Percentiles rank a stretch among this genome's conserved stretches.
Conservation (phyloP, 2,329 filamentous ascomycete genomes). For the Ambrosiella cleistominuta region DNA sequence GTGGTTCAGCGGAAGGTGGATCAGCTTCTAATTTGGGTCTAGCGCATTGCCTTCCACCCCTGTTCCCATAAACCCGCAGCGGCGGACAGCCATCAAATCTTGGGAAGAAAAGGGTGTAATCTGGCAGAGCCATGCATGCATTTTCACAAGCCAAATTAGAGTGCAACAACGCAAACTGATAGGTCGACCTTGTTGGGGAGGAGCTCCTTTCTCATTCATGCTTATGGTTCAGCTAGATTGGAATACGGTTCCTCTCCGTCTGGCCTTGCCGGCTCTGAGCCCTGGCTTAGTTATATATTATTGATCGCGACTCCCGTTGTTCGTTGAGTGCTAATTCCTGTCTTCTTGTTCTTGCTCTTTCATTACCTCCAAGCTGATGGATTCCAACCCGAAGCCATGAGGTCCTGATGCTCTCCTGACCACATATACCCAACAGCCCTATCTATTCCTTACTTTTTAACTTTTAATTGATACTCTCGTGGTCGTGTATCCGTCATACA, state of each 20-base stretch:
- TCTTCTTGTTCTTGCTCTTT: not conserved
- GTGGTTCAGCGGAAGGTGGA: not conserved
- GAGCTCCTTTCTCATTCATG: not conserved
- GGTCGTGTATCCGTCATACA: no score
- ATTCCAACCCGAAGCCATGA: not conserved
- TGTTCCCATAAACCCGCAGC: not conserved
- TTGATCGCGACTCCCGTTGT: not conserved
- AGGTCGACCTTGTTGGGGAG: not conserved
- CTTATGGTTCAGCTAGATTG: not conserved
- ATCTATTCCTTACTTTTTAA: no score
- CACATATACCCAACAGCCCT: no score
- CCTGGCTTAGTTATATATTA: not conserved
- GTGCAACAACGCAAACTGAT: not conserved
- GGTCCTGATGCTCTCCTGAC: no score
- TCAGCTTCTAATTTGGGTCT: not conserved
- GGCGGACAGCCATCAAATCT: not conserved
- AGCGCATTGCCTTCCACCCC: not conserved
- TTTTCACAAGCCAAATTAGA: conserved; percentile 9
- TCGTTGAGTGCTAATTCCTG: not conserved
- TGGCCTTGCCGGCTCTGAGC: not conserved
- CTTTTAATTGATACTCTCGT: no score
- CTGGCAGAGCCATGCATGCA: not conserved
- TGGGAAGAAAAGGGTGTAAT: not conserved
- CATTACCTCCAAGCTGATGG: not conserved
- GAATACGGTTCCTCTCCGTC: not conserved